Base-by-base conservation (phyloP, 2,329 filamentous ascomycete genomes). In the Aureobasidium subglaciale region DNA sequence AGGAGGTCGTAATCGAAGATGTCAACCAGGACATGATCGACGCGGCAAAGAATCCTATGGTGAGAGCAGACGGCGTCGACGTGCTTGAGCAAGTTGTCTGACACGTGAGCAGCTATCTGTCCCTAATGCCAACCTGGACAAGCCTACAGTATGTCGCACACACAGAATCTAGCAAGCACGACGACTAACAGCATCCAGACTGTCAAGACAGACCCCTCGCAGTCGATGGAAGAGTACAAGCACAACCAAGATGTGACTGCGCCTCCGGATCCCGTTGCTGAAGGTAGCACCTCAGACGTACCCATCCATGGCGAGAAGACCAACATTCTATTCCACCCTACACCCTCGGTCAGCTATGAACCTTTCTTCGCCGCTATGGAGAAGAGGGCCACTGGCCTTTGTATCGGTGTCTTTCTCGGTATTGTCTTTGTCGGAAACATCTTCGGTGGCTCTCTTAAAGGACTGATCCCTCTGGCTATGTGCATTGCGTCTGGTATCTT, bases 251-350 rank as follows among this genome's bases (percentile, higher is more conserved):
- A 97, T 71, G 78, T 95, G 56, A 95, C 90, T 0, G 88, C 92
- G 0, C 92, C 92, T 2, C 92, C 92, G 1, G 91, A 95, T 62
- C 92, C 92, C 0, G 77, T 96, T 18, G 84, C 85, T 15, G 80
- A 85, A 56, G 89, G 90, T 22, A 83, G 86, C 30, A 97, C 92
- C 0, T 91, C 89, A 24, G 93, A 97, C 70, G 90, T 97, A 1
- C 93, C 93, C 3, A 95, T 97, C 57, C 88, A 91, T 66, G 92
- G 91, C 64, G 92, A 97, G 68, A 96, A 93, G 79, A 97, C 93
- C 3, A 96, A 96, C 60, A 85, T 97, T 16, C 79, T 96, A 27
- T 97, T 97, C 71, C 92, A 96, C 70, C 92, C 93, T 15, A 97
- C 92, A 0, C 92, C 92, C 0, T 87, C 87, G 0, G 81, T 96